Base-by-base conservation (phyloP, 2,329 filamentous ascomycete genomes). In the Penicillium sp. region DNA sequence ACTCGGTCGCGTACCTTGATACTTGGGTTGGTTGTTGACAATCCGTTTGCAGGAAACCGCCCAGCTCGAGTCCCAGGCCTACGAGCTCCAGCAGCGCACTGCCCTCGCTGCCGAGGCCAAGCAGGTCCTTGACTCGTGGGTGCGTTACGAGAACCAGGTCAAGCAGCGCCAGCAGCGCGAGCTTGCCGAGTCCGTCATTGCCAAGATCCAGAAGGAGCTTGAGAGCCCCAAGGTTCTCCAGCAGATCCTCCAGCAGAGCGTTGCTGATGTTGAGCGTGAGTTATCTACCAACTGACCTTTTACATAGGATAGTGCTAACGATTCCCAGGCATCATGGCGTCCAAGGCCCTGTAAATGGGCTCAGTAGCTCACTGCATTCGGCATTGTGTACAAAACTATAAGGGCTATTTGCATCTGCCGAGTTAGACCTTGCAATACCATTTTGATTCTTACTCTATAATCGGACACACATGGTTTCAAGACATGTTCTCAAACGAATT, bases 91-190 rank as follows among this genome's bases (percentile, higher is more conserved):
- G 86, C 94, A 99, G 82, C 88, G 88, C 82, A 97, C 93, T 61
- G 90, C 92, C 69, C 84, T 99, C 66, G 92, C 92, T 58, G 82
- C 86, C 64, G 94, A 99, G 85, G 93, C 93, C 74, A 99, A 97
- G 88, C 73, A 84, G 61, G 94, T 97, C 59, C 87, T 99, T 65
- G 94, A 99, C 78, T 97, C 92, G 57, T 99, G 94, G 95, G 92
- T 97, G 65, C 90, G 94, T 76, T 99, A 99, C 80, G 94, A 99
- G 84, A 83, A 90, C 71, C 94, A 97, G 84, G 92, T 99, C 75
- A 99, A 97, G 90, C 89, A 93, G 83, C 89, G 94, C 78, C 92
- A 99, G 84, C 94, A 99, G 86, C 88, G 85, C 80, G 94, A 99
- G 85, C 87, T 99, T 66, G 91, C 94, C 65, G 87, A 96, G 75